Base-by-base conservation (phyloP, 306 rosid species). In the Cucurbita pepo region DNA sequence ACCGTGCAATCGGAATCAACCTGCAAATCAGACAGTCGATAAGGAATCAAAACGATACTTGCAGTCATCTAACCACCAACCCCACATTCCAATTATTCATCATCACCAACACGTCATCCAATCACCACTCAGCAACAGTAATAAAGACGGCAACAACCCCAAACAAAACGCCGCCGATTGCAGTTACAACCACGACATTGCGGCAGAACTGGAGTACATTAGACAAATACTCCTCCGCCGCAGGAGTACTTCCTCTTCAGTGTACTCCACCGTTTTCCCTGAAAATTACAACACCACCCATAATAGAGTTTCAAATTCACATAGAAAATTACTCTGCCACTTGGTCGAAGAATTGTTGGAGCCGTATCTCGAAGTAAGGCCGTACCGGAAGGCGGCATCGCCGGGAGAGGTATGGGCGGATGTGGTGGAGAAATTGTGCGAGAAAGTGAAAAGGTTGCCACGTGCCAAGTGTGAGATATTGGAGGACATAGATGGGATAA, bases 401-500 rank as follows among this genome's bases (percentile, higher is more conserved):
- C 30, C 4, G 6, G 6, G 54, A 67, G 60, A 52, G 77, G 11
- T 30, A 30, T 85, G 83, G 53, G 60, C 85, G 45, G 64, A 47
- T 34, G 41, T 92, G 54, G 51, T 63, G 3, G 85, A 86, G 71
- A 77, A 52, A 0, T 67, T 94, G 75, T 90, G 90, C 76, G 53
- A 64, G 55, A 87, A 86, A 81, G 76, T 94, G 4, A 76, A 61
- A 45, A 84, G 76, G 43, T 86, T 82, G 54, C 89, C 89, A 15
- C 25, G 85, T 14, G 82, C 83, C 0, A 80, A 83, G 10, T 94
- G 98, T 59, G 85, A 76, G 69, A 86, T 86, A 16, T 83, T 90
- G 54, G 96, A 94, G 53, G 98, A 94, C 76, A 86, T 90, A 9
- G 95, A 90, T 70, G 84, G 57, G 10, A 79, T 94, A 78, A 76